Conservation (phyloP, 495 filamentous ascomycete genomes). For the Hyphodiscus hymeniophilus region DNA sequence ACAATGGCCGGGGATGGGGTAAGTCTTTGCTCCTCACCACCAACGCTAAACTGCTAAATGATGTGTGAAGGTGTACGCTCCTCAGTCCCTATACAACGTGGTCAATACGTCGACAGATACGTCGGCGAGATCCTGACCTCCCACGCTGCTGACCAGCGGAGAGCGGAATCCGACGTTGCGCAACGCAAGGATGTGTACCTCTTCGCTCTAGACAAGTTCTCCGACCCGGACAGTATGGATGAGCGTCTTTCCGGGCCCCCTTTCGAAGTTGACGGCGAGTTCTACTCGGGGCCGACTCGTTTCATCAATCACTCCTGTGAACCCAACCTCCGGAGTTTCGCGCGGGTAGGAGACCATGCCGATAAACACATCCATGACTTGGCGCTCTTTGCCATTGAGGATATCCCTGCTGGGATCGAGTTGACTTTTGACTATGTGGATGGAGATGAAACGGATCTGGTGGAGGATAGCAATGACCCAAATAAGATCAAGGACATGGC, state of each 20-base stretch:
- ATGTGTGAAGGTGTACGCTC: slow-evolving; percentile 55
- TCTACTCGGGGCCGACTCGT: slow-evolving; percentile 49
- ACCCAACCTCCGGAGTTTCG: slow-evolving; percentile 70
- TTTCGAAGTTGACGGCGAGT: slow-evolving; percentile 48
- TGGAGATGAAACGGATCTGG: slow-evolving; percentile 37
- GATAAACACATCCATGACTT: slow-evolving; percentile 76
- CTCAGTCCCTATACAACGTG: slow-evolving; percentile 54
- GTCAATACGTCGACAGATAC: slow-evolving; percentile 85
- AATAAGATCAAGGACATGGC: slow-evolving; percentile 34
- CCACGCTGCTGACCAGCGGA: slow-evolving; percentile 57
- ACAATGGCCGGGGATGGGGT: slow-evolving; percentile 69
- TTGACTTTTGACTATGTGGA: slow-evolving; percentile 84
- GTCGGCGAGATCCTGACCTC: slow-evolving; percentile 80
- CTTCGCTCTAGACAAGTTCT: slow-evolving; percentile 78
- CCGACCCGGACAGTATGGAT: slow-evolving; percentile 37
- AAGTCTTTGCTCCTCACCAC: slow-evolving; percentile 18
- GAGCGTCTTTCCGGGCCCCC: slow-evolving; percentile 31
- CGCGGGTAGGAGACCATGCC: slow-evolving; percentile 68
- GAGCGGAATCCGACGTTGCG: slow-evolving; percentile 36
- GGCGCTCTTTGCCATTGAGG: slow-evolving; percentile 70
- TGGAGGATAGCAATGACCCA: slow-evolving; percentile 37
- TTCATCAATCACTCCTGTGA: slow-evolving; percentile 72
- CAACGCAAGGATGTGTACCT: slow-evolving; percentile 61
- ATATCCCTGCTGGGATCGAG: slow-evolving; percentile 63
- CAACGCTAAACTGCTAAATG: not conserved